Conservation (phyloP, 2,329 filamentous ascomycete species). For the Beauveria asiatica region DNA sequence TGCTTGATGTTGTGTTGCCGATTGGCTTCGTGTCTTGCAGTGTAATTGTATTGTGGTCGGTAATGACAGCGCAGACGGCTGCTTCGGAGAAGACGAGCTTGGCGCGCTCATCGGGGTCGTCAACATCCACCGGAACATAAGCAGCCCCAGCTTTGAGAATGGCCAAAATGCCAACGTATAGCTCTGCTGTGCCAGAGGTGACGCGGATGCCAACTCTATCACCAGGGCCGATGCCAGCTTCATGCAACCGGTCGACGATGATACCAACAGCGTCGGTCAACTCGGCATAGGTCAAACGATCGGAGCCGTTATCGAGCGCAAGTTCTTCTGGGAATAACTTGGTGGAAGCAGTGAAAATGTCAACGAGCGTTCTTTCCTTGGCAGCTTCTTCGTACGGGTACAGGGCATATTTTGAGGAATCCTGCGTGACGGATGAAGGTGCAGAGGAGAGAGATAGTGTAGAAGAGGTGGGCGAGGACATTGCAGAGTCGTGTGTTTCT, state of each 20-base stretch:
- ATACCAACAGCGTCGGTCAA: conserved; percentile 7
- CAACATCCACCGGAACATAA: conserved; percentile 18
- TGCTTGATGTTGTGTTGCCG: not conserved
- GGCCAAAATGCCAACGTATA: conserved; percentile 16
- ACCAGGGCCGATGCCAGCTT: conserved; percentile 13
- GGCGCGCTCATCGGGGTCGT: conserved; percentile 17
- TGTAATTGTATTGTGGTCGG: conserved; percentile 14
- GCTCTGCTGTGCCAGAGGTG: conserved; percentile 15
- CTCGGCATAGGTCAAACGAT: conserved; percentile 11
- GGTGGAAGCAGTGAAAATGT: conserved; percentile 14
- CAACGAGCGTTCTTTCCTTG: conserved; percentile 14
- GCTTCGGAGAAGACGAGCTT: conserved; percentile 16
- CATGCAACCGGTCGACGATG: conserved; percentile 8
- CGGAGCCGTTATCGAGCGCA: conserved; percentile 15
- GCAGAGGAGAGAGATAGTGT: not conserved
- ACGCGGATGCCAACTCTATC: conserved; percentile 16
- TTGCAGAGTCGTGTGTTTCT: not conserved
- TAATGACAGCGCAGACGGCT: conserved; percentile 13
- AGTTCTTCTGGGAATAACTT: conserved; percentile 5
- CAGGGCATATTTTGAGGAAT: not conserved
- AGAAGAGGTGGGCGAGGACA: not conserved
- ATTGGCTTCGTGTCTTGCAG: not conserved
- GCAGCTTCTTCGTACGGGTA: conserved; percentile 6
- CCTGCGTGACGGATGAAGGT: not conserved
- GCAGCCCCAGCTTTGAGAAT: conserved; percentile 15